These are phyloP conservation scores for Populus deltoides DNA, from an alignment of 345 rosid genomes.

Conservation along the genomic window DNA sequence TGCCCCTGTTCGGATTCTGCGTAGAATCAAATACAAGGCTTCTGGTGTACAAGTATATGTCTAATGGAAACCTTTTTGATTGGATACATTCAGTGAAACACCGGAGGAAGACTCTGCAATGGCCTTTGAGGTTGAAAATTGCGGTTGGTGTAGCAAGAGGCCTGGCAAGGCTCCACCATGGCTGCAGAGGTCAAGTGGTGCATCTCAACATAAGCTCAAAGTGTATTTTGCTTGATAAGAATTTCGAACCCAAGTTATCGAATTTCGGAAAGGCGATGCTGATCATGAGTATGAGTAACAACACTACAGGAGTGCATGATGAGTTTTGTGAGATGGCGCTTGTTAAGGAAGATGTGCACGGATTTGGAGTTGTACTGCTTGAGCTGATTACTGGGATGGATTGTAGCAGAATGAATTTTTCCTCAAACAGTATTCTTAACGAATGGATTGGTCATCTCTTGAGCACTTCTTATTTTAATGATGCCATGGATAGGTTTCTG, in stretches of 20 bases:
- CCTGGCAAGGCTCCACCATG: slow-evolving; percentile 33
- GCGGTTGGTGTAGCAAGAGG: slow-evolving; percentile 24
- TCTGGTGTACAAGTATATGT: slow-evolving; percentile 23
- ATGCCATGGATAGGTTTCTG: too few relatives aligned
- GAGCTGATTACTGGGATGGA: slow-evolving; percentile 29
- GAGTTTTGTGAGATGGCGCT: slow-evolving; percentile 20
- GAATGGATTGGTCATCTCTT: slow-evolving; percentile 6
- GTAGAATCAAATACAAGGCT: slow-evolving; percentile 12
- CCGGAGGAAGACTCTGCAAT: neutral
- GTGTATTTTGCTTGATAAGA: slow-evolving; percentile 14
- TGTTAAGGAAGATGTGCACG: slow-evolving; percentile 22
- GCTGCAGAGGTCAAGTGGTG: neutral
- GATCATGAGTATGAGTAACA: neutral
- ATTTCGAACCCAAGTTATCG: slow-evolving; percentile 20
- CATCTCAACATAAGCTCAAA: slow-evolving; percentile 24
- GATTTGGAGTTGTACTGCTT: slow-evolving; percentile 20
- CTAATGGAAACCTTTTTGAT: slow-evolving; percentile 26
- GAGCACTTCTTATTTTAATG: neutral
- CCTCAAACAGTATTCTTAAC: neutral
- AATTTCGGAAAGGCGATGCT: slow-evolving; percentile 15
- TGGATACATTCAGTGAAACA: slow-evolving; percentile 8
- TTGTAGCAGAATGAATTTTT: slow-evolving; percentile 7
- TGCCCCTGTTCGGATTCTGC: slow-evolving; percentile 29
- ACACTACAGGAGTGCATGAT: neutral
- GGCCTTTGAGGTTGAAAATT: slow-evolving; percentile 30